Percentiles rank a stretch among this genome's conserved stretches.
phyloP scores from a whole-genome alignment of 257 asterid genomes.

The Salvia miltiorrhiza region DNA sequence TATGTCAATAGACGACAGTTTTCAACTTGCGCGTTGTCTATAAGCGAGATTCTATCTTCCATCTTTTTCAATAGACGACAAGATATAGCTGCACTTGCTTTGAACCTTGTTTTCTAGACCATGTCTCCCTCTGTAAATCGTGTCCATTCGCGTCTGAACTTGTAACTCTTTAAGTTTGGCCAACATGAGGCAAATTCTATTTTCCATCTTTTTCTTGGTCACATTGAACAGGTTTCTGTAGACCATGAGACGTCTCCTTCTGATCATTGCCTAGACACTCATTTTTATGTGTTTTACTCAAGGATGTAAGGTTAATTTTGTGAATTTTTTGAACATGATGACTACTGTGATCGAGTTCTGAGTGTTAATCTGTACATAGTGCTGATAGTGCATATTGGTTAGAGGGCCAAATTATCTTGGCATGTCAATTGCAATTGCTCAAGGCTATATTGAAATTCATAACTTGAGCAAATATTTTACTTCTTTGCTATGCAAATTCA shows the following conservation, averaged over 20 bases:
- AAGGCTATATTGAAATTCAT: background rate
- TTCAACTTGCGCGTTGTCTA: no score
- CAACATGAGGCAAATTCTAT: background rate
- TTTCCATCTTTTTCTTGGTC: background rate
- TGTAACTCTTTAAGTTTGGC: background rate
- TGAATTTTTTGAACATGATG: background rate
- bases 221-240: background rate
- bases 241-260: background rate
- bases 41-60: no score
- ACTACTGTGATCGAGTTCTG: background rate
- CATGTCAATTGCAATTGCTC: background rate
- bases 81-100: background rate
- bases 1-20: no score
- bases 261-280: background rate
- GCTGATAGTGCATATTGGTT: background rate
- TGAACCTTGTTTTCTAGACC: background rate
- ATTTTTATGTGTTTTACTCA: background rate
- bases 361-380: background rate
- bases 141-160: background rate
- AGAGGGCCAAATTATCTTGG: background rate
- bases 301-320: background rate
- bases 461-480: background rate
- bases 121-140: background rate
- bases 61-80: no score
- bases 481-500: slow-evolving; percentile 18